Evolutionary conservation across 139 green algal genomes (phyloP), one percentile per base, ranked within the genome.

Genomic region (Edaphochlamys debaryana): DNA sequence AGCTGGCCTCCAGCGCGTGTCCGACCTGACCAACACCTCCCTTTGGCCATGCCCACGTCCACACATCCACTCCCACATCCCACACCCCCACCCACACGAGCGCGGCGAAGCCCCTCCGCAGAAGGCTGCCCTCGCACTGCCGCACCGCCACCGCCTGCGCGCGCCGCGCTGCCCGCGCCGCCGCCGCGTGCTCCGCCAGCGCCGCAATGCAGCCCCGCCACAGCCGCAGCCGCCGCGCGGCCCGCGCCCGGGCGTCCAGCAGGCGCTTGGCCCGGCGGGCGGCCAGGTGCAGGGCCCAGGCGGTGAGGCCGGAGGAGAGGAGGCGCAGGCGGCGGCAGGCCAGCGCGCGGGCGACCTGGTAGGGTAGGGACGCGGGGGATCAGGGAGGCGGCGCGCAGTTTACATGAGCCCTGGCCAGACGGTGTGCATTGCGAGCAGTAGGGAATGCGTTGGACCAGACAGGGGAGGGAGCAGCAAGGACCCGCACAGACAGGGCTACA

Each of bases 241-340:
- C 48, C 22, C 4, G 15, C 32, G 79, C 67, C 3, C 68, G 67
- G 22, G 79, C 79, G 4, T 54, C 60, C 54, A n/a, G 36, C 41
- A 79, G 40, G n/a, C 41, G 1, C 25, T 34, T 17, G 11, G 27
- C 27, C 1, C 62, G 79, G 36, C 68, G 40, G 13, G n/a, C n/a
- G 8, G 56, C 68, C n/a, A 80, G n/a, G 32, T 52, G 25, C n/a
- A 80, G 54, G 23, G 58, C 52, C 81, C 81, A 86, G 17, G 27
- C 15, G 17, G 71, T 70, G 29, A 74, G 27, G 17, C 48, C 62
- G 37, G 19, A 32, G 20, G 48, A 45, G 71, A 77, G 62, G 1
- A 36, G 32, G 1, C 63, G 36, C 29, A 29, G 4, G 3, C 72
- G 72, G 66, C 82, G 69, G 0, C 11, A 4, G 0, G 4, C 36